Percentiles rank a stretch among this genome's conserved stretches.
These are phyloP conservation scores for Vigna unguiculata DNA, from an alignment of 306 rosid species.

Conservation along the genomic window DNA sequence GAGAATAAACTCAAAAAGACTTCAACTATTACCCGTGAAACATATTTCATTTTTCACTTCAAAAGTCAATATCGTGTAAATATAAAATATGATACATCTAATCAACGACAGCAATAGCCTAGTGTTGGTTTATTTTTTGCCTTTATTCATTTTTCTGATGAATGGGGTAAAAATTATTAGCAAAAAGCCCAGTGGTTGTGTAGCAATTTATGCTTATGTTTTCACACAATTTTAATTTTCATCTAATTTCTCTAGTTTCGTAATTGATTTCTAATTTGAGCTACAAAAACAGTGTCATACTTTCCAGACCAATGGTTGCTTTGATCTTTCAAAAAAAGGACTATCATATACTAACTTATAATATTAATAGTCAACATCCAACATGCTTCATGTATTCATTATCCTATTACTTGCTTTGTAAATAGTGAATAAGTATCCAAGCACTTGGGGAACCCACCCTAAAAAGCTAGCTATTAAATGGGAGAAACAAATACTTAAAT, in stretches of 20 bases:
- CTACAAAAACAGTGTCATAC: neutral
- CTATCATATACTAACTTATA: neutral
- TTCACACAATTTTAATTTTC: neutral
- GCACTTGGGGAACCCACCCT: too few species aligned
- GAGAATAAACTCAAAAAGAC: neutral
- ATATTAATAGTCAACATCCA: neutral
- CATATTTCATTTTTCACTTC: neutral
- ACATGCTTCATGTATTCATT: too few species aligned
- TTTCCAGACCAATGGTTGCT: slow-evolving; percentile 21
- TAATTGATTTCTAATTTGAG: slow-evolving; percentile 26
- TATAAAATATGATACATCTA: slow-evolving; percentile 1
- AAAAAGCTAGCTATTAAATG: too few species aligned
- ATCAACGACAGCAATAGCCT: neutral
- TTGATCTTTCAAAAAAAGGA: neutral
- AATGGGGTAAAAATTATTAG: neutral
- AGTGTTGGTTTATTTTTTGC: neutral
- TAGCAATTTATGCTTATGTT: slow-evolving; percentile 11
- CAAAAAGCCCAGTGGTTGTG: neutral
- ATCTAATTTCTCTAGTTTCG: neutral
- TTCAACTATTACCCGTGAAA: slow-evolving; percentile 1
- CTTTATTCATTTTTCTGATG: neutral
- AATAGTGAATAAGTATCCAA: too few species aligned
- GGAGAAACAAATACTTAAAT: too few species aligned
- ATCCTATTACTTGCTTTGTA: too few species aligned
- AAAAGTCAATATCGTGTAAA: slow-evolving; percentile 1